These are phyloP conservation scores for Boletales sp. DNA, from an alignment of 768 basidiomycete species.

Conservation along the genomic window DNA sequence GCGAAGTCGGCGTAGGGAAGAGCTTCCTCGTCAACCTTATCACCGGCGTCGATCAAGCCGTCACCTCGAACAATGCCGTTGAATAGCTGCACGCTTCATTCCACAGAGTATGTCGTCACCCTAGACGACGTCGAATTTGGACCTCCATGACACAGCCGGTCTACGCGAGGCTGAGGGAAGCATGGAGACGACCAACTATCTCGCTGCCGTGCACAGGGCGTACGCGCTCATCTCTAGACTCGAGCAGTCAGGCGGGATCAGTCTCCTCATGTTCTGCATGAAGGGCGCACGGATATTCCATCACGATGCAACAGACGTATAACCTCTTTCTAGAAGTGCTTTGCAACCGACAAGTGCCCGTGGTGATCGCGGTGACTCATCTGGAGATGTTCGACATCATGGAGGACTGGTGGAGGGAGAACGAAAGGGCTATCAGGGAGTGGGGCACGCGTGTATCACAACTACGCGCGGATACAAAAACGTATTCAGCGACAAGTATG, in stretches of 20 bases:
- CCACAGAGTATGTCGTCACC: slow-evolving; percentile 15
- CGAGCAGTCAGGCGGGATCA: slow-evolving; percentile 22
- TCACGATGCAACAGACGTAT: slow-evolving; percentile 25
- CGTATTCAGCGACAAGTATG: slow-evolving; percentile 29
- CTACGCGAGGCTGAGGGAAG: slow-evolving; percentile 23
- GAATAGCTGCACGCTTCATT: slow-evolving; percentile 36
- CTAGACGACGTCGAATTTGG: slow-evolving; percentile 17
- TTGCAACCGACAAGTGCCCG: slow-evolving; percentile 30
- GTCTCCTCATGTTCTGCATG: slow-evolving; percentile 30
- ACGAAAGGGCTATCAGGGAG: slow-evolving; percentile 29
- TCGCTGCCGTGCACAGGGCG: slow-evolving; percentile 25
- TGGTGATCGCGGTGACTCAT: slow-evolving; percentile 12
- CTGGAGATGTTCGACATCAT: slow-evolving; percentile 10
- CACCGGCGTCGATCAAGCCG: slow-evolving; percentile 20
- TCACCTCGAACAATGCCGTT: slow-evolving; percentile 27
- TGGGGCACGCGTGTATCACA: slow-evolving; percentile 40
- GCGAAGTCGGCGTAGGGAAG: slow-evolving; percentile 33
- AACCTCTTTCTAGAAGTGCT: slow-evolving; percentile 37
- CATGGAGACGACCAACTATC: slow-evolving; percentile 22
- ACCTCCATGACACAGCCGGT: slow-evolving; percentile 26
- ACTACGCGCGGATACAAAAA: slow-evolving; percentile 22
- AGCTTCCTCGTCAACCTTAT: slow-evolving; percentile 42
- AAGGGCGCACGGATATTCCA: slow-evolving; percentile 23
- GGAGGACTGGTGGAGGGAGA: slow-evolving; percentile 39
- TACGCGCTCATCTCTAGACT: slow-evolving; percentile 32